Conservation (phyloP, 1,284 basidiomycete species). For the Rhizoctonia solani region DNA sequence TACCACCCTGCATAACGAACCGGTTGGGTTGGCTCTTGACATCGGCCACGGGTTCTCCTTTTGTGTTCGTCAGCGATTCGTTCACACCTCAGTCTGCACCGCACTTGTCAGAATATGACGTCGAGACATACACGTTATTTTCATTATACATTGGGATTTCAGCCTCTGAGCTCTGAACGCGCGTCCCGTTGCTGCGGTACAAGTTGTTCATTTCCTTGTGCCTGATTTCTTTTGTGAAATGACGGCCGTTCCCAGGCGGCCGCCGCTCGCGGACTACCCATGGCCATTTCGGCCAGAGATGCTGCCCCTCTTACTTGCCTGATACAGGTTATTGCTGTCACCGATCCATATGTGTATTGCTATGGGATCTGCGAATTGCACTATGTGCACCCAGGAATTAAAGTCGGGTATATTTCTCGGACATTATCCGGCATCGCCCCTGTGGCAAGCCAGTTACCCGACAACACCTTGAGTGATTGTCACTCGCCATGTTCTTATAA, state of each 20-base stretch:
- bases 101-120: slow-evolving; percentile 13
- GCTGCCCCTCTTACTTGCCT: slow-evolving; percentile 5
- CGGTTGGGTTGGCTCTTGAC: not conserved
- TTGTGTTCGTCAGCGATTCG: slow-evolving; percentile 1
- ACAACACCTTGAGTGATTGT: not conserved
- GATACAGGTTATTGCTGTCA: not conserved
- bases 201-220: slow-evolving; percentile 4
- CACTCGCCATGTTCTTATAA: not conserved
- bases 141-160: slow-evolving; percentile 27
- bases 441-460: slow-evolving; percentile 11
- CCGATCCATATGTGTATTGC: too few relatives aligned
- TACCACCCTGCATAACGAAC: too few relatives aligned
- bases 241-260: slow-evolving; percentile 8
- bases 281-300: slow-evolving; percentile 23
- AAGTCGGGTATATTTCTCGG: not conserved
- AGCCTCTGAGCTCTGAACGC: not conserved
- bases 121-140: slow-evolving; percentile 30
- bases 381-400: not conserved
- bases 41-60: slow-evolving; percentile 7
- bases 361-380: slow-evolving; percentile 12
- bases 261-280: not conserved
- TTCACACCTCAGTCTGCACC: not conserved
- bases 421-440: slow-evolving; percentile 2
- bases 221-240: slow-evolving; percentile 27
- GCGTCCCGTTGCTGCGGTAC: slow-evolving; percentile 7